phyloP scores from a whole-genome alignment of 2,329 filamentous ascomycete genomes.

The Phialemonium atrogriseum region DNA sequence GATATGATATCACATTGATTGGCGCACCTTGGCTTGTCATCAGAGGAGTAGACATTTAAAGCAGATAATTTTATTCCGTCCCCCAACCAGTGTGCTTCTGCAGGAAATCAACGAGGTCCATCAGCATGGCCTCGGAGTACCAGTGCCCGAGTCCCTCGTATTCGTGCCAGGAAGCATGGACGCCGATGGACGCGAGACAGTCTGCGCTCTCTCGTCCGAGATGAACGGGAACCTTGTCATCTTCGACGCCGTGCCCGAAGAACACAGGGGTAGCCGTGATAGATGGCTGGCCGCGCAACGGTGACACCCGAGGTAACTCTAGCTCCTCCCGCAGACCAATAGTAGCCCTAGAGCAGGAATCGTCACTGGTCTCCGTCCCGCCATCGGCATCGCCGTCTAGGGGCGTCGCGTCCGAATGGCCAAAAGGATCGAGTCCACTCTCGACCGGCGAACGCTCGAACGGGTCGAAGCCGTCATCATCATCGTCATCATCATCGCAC shows the following conservation, averaged over 20 bases:
- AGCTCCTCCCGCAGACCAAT: conserved; percentile 14
- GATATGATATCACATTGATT: no score
- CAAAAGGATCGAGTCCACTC: conserved; percentile 13
- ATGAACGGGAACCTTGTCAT: conserved; percentile 29
- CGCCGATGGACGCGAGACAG: conserved; percentile 24
- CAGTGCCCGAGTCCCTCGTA: conserved; percentile 37
- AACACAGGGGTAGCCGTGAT: conserved; percentile 31
- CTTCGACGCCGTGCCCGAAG: conserved; percentile 33
- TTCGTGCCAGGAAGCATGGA: conserved; percentile 24
- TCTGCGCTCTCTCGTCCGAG: conserved; percentile 25
- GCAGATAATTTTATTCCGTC: no score
- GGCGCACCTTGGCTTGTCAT: no score
- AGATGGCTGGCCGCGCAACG: conserved; percentile 4
- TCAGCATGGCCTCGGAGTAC: no score
- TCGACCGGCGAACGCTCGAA: conserved; percentile 4
- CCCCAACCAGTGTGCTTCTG: no score
- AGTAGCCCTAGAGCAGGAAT: conserved; percentile 5
- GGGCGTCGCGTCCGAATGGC: conserved; percentile 1
- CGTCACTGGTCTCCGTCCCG: no score
- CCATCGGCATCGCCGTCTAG: no score
- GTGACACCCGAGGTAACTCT: conserved; percentile 6
- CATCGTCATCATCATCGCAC: conserved; percentile 2
- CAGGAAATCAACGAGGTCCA: no score
- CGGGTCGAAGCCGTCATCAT: conserved; percentile 8
- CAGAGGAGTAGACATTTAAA: no score